Conservation (phyloP, 768 basidiomycete species). For the Auriscalpium microsporum region DNA sequence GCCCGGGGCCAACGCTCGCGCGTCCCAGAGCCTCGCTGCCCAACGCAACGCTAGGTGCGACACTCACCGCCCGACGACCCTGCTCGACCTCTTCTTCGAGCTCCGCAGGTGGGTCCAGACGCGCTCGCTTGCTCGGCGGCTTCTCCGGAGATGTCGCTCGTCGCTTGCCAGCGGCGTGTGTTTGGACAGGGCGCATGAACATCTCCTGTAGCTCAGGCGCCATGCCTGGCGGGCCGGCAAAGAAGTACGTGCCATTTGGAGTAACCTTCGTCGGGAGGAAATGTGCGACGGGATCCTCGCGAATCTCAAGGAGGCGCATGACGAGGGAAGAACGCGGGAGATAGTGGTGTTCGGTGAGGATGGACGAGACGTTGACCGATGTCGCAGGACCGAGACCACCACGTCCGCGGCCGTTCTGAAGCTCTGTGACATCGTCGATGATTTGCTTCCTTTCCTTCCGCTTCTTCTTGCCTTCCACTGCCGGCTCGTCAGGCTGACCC, state of each 20-base stretch:
- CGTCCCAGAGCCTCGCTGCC: slow-evolving; percentile 48
- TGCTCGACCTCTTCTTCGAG: slow-evolving; percentile 57
- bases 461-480: slow-evolving; percentile 35
- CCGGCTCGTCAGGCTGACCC: slow-evolving; percentile 26
- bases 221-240: slow-evolving; percentile 77
- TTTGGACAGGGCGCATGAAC: slow-evolving; percentile 69
- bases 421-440: slow-evolving; percentile 84
- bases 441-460: slow-evolving; percentile 76
- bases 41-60: slow-evolving; percentile 47
- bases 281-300: slow-evolving; percentile 74
- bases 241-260: slow-evolving; percentile 66
- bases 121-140: slow-evolving; percentile 49
- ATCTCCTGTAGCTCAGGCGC: slow-evolving; percentile 75
- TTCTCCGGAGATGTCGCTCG: slow-evolving; percentile 48
- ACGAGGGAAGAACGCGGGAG: slow-evolving; percentile 79
- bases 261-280: slow-evolving; percentile 80
- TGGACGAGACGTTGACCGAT: slow-evolving; percentile 51
- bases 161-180: slow-evolving; percentile 42
- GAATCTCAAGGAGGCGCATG: slow-evolving; percentile 80
- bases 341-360: slow-evolving; percentile 73
- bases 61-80: slow-evolving; percentile 56
- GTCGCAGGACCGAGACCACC: slow-evolving; percentile 46
- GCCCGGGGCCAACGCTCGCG: slow-evolving; percentile 8
- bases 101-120: slow-evolving; percentile 31
- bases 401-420: slow-evolving; percentile 54